Percentiles rank a stretch among this genome's conserved stretches.
Evolutionary conservation across 495 filamentous ascomycete species (phyloP).

Genomic region (Penicillium parvum): DNA sequence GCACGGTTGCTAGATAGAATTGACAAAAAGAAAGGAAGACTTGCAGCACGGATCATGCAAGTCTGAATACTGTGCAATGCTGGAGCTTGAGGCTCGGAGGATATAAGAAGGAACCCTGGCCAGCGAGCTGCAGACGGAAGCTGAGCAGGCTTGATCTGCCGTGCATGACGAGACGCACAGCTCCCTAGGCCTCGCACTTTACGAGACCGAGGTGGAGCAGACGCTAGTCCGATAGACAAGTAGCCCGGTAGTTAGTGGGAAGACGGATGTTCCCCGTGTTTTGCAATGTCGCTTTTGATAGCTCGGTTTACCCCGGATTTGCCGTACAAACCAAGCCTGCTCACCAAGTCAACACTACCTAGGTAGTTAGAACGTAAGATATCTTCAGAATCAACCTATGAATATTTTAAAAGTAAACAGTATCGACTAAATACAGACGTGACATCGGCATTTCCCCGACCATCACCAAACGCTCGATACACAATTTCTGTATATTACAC

Average conservation of each 20-base stretch:
- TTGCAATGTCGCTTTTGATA: neutral
- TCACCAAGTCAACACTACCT: too few species aligned
- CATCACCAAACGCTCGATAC: too few species aligned
- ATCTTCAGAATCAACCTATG: too few species aligned
- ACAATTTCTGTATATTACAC: neutral
- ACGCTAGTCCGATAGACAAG: too few species aligned
- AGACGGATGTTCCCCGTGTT: slow-evolving; percentile 8
- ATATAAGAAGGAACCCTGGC: slow-evolving; percentile 7
- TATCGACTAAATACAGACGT: neutral
- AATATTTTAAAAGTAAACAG: neutral
- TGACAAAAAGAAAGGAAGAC: neutral
- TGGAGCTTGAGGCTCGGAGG: neutral
- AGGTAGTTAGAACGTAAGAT: too few species aligned
- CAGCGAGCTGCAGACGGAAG: slow-evolving; percentile 25
- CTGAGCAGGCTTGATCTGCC: slow-evolving; percentile 27
- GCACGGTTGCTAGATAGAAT: too few species aligned
- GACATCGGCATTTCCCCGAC: too few species aligned
- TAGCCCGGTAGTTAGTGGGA: neutral
- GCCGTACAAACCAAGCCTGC: too few species aligned
- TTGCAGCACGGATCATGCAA: too few species aligned
- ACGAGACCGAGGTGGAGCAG: slow-evolving; percentile 5
- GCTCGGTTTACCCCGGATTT: slow-evolving; percentile 8
- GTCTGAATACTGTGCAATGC: too few species aligned
- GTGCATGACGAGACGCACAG: slow-evolving; percentile 10
- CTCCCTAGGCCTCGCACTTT: neutral